phyloP scores from a whole-genome alignment of 495 filamentous ascomycete genomes.

The Xeromyces bisporus region DNA sequence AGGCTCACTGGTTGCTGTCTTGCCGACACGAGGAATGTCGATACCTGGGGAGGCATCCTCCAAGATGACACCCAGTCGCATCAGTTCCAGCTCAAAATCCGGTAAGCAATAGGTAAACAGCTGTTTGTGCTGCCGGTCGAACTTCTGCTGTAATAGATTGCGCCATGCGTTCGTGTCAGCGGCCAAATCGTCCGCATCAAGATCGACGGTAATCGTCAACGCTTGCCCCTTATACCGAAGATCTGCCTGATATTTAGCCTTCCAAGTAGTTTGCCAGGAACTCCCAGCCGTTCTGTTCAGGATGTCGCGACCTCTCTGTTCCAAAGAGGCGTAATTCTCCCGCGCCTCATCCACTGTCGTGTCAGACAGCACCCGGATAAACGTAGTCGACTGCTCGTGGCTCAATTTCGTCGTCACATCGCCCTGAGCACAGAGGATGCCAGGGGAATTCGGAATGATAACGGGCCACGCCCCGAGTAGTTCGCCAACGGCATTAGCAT shows the following conservation, averaged over 20 bases:
- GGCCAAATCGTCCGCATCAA: conserved; percentile 14
- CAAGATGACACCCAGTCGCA: conserved; percentile 27
- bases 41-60: conserved; percentile 24
- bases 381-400: conserved; percentile 26
- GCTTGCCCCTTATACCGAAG: conserved; percentile 34
- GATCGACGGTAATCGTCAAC: conserved; percentile 24
- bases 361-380: conserved; percentile 19
- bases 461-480: conserved; percentile 33
- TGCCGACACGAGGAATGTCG: conserved; percentile 18
- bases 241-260: conserved; percentile 23
- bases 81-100: conserved; percentile 27
- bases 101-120: conserved; percentile 30
- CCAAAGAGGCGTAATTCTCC: conserved; percentile 9
- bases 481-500: conserved; percentile 31
- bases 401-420: conserved; percentile 32
- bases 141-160: conserved; percentile 16
- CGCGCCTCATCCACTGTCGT: conserved; percentile 13
- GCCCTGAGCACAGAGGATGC: conserved; percentile 32
- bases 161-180: conserved; percentile 7
- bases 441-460: conserved; percentile 33
- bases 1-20: conserved; percentile 10
- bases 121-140: conserved; percentile 27
- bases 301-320: conserved; percentile 8
- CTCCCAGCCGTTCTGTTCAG: conserved; percentile 6
- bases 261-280: conserved; percentile 10